phyloP scores from a whole-genome alignment of 345 rosid genomes.

The Passiflora organensis region DNA sequence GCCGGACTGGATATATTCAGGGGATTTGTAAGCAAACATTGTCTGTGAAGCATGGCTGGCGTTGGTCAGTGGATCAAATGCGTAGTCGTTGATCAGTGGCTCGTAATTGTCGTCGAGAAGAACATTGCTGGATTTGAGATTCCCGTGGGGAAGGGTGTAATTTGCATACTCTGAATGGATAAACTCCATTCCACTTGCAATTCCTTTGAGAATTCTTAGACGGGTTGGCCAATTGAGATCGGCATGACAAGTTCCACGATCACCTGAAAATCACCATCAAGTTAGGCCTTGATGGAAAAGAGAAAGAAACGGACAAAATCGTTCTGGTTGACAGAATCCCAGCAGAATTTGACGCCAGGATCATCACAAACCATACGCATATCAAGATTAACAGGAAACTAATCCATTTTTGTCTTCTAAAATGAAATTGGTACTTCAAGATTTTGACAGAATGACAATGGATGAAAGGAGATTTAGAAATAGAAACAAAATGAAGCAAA shows the following conservation, averaged over 20 bases:
- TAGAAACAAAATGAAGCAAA: too few relatives aligned
- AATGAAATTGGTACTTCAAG: too few relatives aligned
- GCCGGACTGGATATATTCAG: constrained; percentile 10
- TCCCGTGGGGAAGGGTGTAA: constrained; percentile 25
- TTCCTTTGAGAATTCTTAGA: constrained; percentile 22
- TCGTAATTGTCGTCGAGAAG: constrained; percentile 11
- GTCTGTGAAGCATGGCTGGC: constrained; percentile 12
- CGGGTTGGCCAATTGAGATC: constrained; percentile 21
- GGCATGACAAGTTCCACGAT: constrained; percentile 21
- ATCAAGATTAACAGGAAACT: too few relatives aligned
- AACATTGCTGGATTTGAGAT: constrained; percentile 33
- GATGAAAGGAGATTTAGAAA: too few relatives aligned
- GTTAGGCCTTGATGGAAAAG: too few relatives aligned
- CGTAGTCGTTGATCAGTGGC: constrained; percentile 17
- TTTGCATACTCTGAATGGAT: constrained; percentile 12
- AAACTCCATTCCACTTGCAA: constrained; percentile 19
- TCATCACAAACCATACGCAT: neutral
- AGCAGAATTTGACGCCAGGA: too few relatives aligned
- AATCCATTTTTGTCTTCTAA: too few relatives aligned
- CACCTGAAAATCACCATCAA: constrained; percentile 14
- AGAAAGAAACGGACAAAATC: too few relatives aligned
- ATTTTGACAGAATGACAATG: too few relatives aligned
- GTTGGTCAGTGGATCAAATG: constrained; percentile 21
- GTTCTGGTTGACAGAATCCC: too few relatives aligned
- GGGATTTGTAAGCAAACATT: constrained; percentile 27